These are phyloP conservation scores for Acanthamoeba polyphaga DNA, from an alignment of 208 protist genomes.

Conservation along the genomic window DNA sequence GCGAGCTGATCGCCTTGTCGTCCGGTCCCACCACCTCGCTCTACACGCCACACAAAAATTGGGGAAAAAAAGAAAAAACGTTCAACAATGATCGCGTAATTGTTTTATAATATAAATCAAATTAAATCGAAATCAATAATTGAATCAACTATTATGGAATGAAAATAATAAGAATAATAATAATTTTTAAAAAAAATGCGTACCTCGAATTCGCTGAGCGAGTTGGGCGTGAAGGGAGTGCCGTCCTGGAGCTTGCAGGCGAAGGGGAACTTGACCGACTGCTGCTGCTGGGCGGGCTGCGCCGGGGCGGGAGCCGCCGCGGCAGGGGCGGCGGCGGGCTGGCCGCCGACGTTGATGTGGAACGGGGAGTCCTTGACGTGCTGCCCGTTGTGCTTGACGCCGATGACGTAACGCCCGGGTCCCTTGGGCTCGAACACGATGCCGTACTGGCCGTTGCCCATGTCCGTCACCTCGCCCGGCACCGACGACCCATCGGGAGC, in stretches of 20 bases:
- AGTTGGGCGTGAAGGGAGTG: slow-evolving; percentile 36
- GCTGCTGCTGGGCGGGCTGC: not conserved
- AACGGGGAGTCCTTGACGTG: slow-evolving; percentile 71
- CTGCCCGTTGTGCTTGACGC: slow-evolving; percentile 57
- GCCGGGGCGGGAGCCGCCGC: not conserved
- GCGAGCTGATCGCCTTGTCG: slow-evolving; percentile 30
- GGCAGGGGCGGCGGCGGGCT: not conserved
- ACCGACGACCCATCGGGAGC: slow-evolving; percentile 4
- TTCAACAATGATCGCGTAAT: too few species aligned
- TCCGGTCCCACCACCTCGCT: slow-evolving; percentile 60
- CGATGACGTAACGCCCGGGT: slow-evolving; percentile 78
- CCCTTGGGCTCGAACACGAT: slow-evolving; percentile 56
- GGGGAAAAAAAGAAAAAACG: too few species aligned
- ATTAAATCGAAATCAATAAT: too few species aligned
- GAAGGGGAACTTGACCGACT: slow-evolving; percentile 57
- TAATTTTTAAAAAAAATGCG: too few species aligned
- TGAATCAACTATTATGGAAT: too few species aligned
- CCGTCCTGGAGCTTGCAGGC: slow-evolving; percentile 36
- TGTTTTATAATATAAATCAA: too few species aligned
- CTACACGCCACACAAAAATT: not conserved
- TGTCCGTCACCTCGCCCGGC: slow-evolving; percentile 26
- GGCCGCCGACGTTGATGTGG: slow-evolving; percentile 62
- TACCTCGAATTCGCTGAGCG: slow-evolving; percentile 55
- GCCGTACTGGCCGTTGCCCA: slow-evolving; percentile 23
- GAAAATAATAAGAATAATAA: too few species aligned